phyloP scores from a whole-genome alignment of 2,329 filamentous ascomycete genomes.

The Colletotrichum sp. region DNA sequence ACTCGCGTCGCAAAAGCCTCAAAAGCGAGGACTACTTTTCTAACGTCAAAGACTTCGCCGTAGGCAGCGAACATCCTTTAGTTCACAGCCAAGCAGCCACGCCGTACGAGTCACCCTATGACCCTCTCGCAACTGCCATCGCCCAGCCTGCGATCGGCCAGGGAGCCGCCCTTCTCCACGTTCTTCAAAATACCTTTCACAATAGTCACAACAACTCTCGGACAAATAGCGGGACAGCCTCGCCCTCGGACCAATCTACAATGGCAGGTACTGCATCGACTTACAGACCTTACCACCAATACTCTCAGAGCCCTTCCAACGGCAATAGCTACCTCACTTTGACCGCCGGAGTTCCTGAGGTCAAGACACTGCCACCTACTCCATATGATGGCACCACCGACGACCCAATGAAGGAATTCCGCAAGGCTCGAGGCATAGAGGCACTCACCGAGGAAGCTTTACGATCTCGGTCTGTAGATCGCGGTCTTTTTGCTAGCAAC shows the following conservation, averaged over 20 bases:
- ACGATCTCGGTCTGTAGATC: conserved; percentile 69
- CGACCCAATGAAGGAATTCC: conserved; percentile 47
- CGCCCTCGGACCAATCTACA: conserved; percentile 16
- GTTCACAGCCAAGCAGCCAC: conserved; percentile 77
- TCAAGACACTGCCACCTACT: conserved; percentile 33
- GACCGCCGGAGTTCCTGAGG: conserved; percentile 29
- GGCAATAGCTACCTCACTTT: conserved; percentile 50
- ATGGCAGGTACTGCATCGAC: conserved; percentile 12
- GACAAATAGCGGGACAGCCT: conserved; percentile 10
- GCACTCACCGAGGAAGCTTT: conserved; percentile 48
- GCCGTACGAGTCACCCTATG: conserved; percentile 58
- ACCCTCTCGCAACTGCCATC: conserved; percentile 42
- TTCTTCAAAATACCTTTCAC: background rate
- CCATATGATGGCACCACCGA: conserved; percentile 41
- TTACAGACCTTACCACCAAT: conserved; percentile 39
- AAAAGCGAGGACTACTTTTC: conserved; percentile 61
- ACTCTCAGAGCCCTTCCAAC: conserved; percentile 50
- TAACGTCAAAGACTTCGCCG: conserved; percentile 40
- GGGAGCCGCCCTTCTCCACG: background rate
- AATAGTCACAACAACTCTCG: background rate
- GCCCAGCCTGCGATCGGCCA: background rate
- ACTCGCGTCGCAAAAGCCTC: conserved; percentile 59
- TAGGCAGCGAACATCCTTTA: conserved; percentile 67
- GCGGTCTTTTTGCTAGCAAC: conserved; percentile 60
- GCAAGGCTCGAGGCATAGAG: conserved; percentile 46